These are phyloP conservation scores for Globisporangium acanthophoron DNA, from an alignment of 352 stramenopile species.

Conservation along the genomic window DNA sequence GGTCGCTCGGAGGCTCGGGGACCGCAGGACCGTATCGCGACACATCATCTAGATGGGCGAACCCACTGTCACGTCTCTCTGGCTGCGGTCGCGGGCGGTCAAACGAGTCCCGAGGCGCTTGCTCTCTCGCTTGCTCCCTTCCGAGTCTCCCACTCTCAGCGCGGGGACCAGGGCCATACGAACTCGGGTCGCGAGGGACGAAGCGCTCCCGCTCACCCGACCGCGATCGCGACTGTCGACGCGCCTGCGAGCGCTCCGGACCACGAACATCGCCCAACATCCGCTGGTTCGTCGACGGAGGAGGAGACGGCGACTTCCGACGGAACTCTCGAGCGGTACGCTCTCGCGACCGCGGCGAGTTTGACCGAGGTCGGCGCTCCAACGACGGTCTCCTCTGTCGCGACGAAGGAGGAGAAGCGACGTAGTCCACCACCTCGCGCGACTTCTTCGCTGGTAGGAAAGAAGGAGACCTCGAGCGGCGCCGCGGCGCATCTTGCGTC, in stretches of 20 bases:
- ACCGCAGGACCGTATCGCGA: conserved; percentile 13
- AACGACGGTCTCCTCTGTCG: not conserved
- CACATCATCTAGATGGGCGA: conserved; percentile 1
- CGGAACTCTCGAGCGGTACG: not conserved
- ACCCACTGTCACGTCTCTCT: conserved; percentile 10
- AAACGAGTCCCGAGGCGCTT: not conserved
- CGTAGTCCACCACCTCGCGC: not conserved
- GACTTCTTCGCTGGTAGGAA: not conserved
- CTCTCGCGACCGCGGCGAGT: conserved; percentile 5
- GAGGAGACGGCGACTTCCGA: conserved; percentile 1
- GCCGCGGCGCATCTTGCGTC: conserved; percentile 1
- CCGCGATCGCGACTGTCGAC: conserved; percentile 9
- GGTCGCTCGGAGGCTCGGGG: conserved; percentile 2
- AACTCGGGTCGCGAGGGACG: conserved; percentile 3
- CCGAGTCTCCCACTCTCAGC: not conserved
- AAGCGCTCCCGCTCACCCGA: conserved; percentile 8
- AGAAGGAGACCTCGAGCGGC: conserved; percentile 4
- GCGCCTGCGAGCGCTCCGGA: not conserved
- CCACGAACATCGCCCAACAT: not conserved
- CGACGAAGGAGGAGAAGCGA: not conserved
- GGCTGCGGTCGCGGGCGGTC: conserved; percentile 2
- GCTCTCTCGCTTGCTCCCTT: not conserved
- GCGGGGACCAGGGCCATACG: conserved; percentile 6
- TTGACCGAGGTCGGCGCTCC: conserved; percentile 5
- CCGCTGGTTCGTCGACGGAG: not conserved